Conservation (phyloP, 495 filamentous ascomycete species). For the Aspergillus bertholletiae region DNA sequence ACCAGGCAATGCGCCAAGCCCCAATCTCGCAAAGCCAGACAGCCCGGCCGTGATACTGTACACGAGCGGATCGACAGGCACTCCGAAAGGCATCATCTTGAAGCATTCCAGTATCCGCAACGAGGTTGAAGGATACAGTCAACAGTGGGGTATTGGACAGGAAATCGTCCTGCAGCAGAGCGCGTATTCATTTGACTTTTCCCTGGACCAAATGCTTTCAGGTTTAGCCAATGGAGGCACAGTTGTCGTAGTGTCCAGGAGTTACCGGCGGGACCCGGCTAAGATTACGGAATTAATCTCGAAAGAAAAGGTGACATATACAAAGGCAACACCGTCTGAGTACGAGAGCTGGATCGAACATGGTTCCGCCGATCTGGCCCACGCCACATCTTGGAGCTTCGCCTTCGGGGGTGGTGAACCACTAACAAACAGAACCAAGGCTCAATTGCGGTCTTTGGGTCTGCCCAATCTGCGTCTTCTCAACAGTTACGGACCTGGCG, state of each 20-base stretch:
- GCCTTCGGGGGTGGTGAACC: conserved; percentile 26
- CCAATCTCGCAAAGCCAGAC: background rate
- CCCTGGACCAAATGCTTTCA: conserved; percentile 20
- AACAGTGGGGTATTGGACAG: conserved; percentile 7
- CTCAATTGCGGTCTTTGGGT: conserved; percentile 9
- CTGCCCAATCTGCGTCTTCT: background rate
- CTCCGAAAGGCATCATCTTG: conserved; percentile 25
- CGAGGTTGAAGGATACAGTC: conserved; percentile 17
- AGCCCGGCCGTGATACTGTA: conserved; percentile 24
- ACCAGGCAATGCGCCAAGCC: too few relatives aligned
- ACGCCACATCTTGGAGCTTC: conserved; percentile 14
- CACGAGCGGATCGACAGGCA: conserved; percentile 27
- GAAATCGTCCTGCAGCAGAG: conserved; percentile 29
- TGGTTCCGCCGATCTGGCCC: conserved; percentile 11
- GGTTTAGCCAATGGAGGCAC: conserved; percentile 26
- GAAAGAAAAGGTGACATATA: conserved; percentile 28
- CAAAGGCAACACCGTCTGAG: conserved; percentile 37
- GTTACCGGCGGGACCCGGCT: conserved; percentile 22
- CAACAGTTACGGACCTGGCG: conserved; percentile 2
- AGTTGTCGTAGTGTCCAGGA: conserved; percentile 17
- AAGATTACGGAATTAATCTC: conserved; percentile 27
- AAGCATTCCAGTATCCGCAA: conserved; percentile 23
- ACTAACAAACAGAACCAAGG: conserved; percentile 5
- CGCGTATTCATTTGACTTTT: conserved; percentile 25
- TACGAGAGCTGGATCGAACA: conserved; percentile 30